phyloP scores from a whole-genome alignment of 2,329 filamentous ascomycete genomes.

The Cytospora paraplurivora region DNA sequence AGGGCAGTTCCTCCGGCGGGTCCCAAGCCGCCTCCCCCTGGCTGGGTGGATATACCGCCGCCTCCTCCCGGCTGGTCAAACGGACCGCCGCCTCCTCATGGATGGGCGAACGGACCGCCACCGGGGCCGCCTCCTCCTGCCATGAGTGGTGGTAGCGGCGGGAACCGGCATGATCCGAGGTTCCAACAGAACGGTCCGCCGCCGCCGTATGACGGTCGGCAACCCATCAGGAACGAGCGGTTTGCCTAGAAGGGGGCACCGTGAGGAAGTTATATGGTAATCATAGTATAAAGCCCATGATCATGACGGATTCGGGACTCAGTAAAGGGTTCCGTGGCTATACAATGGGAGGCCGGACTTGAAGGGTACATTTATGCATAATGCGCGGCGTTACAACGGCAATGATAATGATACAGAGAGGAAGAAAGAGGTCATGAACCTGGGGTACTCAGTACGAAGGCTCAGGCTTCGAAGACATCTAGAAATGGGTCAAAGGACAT shows the following conservation, averaged over 20 bases:
- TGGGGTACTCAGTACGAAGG: neutral
- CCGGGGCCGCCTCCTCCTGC: constrained; percentile 7
- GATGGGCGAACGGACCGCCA: constrained; percentile 11
- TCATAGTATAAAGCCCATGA: neutral
- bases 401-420: constrained; percentile 5
- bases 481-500: neutral
- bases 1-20: neutral
- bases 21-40: constrained; percentile 1
- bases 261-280: neutral
- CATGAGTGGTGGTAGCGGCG: neutral
- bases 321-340: neutral
- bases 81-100: neutral
- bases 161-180: neutral
- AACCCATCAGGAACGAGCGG: constrained; percentile 14
- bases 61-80: constrained; percentile 18
- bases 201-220: constrained; percentile 30
- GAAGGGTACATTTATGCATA: constrained; percentile 3
- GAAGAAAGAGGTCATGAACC: neutral
- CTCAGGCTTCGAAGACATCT: neutral
- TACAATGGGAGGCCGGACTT: constrained; percentile 8
- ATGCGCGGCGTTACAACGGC: constrained; percentile 20
- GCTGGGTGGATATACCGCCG: constrained; percentile 11
- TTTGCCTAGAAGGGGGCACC: constrained; percentile 18
- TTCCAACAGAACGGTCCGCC: constrained; percentile 18
- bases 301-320: neutral